Percentiles rank a stretch among this genome's conserved stretches.
Conservation (phyloP, 73 alveolate genomes). For the Paramecium sexaurelia region DNA sequence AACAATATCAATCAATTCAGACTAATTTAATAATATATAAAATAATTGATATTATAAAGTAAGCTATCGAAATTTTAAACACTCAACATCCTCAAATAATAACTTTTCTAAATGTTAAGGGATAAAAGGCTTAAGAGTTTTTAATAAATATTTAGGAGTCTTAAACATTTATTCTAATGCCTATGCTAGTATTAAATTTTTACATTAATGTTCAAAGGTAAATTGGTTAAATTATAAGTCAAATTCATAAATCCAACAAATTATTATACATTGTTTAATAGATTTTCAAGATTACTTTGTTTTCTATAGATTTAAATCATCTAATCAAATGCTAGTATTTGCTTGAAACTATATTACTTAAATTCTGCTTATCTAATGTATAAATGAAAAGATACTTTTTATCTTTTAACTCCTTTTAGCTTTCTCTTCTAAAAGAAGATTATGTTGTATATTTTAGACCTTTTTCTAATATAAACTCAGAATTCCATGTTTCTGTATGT, state of each 20-base stretch:
- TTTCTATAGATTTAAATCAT: not conserved
- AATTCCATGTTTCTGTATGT: not conserved
- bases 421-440: not conserved
- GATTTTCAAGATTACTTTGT: not conserved
- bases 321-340: not conserved
- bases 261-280: not conserved
- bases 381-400: not conserved
- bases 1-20: not conserved
- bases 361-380: not conserved
- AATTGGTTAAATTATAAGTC: not conserved
- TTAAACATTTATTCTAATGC: not conserved
- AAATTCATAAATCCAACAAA: slow-evolving; percentile 11
- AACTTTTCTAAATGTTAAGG: not conserved
- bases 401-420: not conserved
- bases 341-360: not conserved
- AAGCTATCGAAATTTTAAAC: not conserved
- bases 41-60: not conserved
- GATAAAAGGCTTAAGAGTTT: not conserved
- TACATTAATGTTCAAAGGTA: not conserved
- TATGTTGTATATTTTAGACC: not conserved
- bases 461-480: not conserved
- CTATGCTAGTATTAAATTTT: not conserved
- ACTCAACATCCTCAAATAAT: not conserved
- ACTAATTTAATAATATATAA: not conserved
- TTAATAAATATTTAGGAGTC: not conserved